Evolutionary conservation across 139 green algal species (phyloP).

Genomic region (Yamagishiella unicocca): DNA sequence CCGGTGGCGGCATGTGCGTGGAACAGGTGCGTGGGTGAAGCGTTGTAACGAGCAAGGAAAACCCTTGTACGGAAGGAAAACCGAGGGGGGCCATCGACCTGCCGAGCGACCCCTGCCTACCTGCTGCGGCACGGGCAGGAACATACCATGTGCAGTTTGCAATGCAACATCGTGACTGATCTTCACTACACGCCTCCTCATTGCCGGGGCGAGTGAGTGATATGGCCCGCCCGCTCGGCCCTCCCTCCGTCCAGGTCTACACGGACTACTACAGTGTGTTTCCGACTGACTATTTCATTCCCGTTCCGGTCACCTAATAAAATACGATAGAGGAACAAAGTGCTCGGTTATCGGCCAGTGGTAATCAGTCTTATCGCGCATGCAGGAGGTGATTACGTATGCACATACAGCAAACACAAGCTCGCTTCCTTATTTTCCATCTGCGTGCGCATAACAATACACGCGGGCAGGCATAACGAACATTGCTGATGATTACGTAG

Average conservation of each 20-base stretch:
- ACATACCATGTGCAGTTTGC: neutral
- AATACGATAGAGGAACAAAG: no score
- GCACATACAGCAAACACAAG: no score
- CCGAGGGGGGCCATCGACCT: no score
- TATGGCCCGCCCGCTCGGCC: neutral
- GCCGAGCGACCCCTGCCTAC: neutral
- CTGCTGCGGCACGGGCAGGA: neutral
- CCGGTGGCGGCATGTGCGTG: neutral
- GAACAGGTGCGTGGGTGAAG: neutral
- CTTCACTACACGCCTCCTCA: neutral
- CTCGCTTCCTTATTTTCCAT: no score
- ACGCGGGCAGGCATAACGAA: no score
- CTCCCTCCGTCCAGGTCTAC: neutral
- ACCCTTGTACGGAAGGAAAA: neutral
- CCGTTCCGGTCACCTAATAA: no score
- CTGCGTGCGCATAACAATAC: no score
- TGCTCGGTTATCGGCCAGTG: no score
- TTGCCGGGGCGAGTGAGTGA: neutral
- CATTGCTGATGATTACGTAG: no score
- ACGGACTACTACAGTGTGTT: neutral
- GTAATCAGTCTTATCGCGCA: no score
- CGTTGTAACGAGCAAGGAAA: neutral
- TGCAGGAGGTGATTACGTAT: no score
- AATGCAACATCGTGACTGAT: neutral
- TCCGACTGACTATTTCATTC: no score